Evolutionary conservation across 129 eudicot genomes (phyloP).

Genomic region (Ambrosia trifida): DNA sequence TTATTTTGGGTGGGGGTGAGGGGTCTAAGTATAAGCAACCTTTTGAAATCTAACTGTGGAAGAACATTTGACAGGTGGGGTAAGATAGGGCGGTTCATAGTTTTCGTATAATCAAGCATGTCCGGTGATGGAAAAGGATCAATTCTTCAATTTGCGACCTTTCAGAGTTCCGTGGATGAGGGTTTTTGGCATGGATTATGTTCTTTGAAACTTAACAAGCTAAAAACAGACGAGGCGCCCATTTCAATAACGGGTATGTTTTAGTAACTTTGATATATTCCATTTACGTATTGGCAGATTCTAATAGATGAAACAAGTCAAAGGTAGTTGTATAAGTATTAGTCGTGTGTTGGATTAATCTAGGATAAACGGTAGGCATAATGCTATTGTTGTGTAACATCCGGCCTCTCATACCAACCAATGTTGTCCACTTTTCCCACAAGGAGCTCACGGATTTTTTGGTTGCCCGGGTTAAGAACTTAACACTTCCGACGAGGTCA

Average conservation of each 20-base stretch:
- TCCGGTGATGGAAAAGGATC: constrained; percentile 42
- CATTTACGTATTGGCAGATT: background rate
- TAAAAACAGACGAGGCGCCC: constrained; percentile 83
- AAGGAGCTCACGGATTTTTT: too few species aligned
- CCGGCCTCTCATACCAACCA: too few species aligned
- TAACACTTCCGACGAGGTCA: too few species aligned
- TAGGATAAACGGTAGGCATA: too few species aligned
- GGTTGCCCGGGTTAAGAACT: too few species aligned
- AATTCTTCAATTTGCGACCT: constrained; percentile 66
- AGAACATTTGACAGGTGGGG: constrained; percentile 4
- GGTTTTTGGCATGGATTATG: constrained; percentile 94
- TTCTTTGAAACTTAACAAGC: constrained; percentile 84
- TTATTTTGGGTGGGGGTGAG: too few species aligned
- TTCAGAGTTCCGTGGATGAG: constrained; percentile 80
- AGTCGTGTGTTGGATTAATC: too few species aligned
- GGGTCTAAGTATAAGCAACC: background rate
- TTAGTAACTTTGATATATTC: background rate
- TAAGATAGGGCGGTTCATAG: background rate
- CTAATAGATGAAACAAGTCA: constrained; percentile 6
- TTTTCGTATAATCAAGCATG: constrained; percentile 36
- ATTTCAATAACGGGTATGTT: constrained; percentile 66
- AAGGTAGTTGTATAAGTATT: background rate
- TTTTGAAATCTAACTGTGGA: background rate
- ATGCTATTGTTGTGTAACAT: too few species aligned
- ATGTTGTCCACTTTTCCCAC: too few species aligned